Percentiles rank a stretch among this genome's conserved stretches.
Evolutionary conservation across 2,329 filamentous ascomycete species (phyloP).

Genomic region (Talaromyces amestolkiae): DNA sequence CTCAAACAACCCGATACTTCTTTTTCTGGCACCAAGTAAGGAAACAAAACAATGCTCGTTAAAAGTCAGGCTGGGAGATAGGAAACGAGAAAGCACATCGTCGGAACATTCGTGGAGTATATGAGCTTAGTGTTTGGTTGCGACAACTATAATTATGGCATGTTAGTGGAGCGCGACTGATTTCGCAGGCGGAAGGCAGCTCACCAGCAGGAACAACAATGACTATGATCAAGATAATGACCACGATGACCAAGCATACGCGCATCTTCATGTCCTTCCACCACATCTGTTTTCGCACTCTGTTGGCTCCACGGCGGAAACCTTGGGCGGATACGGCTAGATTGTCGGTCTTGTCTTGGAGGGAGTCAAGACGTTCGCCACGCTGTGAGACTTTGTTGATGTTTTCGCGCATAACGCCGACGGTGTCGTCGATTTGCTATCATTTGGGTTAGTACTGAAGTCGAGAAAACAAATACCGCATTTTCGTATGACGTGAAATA

Average conservation of each 20-base stretch:
- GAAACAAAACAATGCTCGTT: conserved; percentile 23
- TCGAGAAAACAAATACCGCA: background rate
- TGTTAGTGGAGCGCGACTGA: background rate
- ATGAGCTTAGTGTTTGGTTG: conserved; percentile 41
- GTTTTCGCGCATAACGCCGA: conserved; percentile 94
- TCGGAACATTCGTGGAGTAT: conserved; percentile 28
- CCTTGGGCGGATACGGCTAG: conserved; percentile 88
- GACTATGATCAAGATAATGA: conserved; percentile 86
- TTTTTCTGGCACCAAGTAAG: conserved; percentile 21
- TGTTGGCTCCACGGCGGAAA: conserved; percentile 93
- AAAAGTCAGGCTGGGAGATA: conserved; percentile 20
- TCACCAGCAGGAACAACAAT: conserved; percentile 89
- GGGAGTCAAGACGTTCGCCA: conserved; percentile 80
- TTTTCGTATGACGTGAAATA: background rate
- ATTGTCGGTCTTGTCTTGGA: conserved; percentile 92
- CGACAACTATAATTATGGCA: conserved; percentile 38
- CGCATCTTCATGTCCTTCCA: conserved; percentile 99
- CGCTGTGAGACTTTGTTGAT: conserved; percentile 95
- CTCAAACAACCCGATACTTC: conserved; percentile 6
- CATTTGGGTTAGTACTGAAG: background rate
- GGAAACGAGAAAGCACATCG: conserved; percentile 31
- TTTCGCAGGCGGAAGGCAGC: background rate
- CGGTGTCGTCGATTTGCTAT: conserved; percentile 96
- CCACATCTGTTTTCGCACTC: conserved; percentile 97
- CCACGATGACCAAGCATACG: conserved; percentile 87